A percentile compares a stretch with the other conserved stretches of the same genome.
phyloP scores from a whole-genome alignment of 2,329 filamentous ascomycete species.

The Nannizziopsis arthrosporioides region DNA sequence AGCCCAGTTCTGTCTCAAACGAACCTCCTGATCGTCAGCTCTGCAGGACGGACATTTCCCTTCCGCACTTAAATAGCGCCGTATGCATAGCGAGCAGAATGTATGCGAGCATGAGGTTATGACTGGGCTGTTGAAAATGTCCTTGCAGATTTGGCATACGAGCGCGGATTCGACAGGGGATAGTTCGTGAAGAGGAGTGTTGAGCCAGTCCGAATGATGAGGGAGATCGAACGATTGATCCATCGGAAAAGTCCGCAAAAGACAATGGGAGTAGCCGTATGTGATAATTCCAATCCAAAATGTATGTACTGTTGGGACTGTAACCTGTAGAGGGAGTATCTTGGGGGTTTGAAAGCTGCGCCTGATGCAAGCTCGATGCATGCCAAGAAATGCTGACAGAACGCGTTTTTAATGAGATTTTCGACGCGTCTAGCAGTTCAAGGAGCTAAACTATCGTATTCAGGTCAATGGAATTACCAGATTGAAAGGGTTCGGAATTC shows the following conservation, averaged over 20 bases:
- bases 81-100: constrained; percentile 93
- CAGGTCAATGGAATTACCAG: neutral
- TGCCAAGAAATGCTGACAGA: constrained; percentile 10
- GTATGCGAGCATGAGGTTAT: constrained; percentile 91
- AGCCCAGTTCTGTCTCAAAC: constrained; percentile 71
- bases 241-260: constrained; percentile 19
- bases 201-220: constrained; percentile 40
- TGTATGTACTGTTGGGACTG: too few species aligned
- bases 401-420: constrained; percentile 12
- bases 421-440: constrained; percentile 22
- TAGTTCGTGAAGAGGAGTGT: constrained; percentile 35
- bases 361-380: neutral
- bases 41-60: constrained; percentile 83
- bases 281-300: neutral
- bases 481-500: neutral
- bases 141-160: constrained; percentile 95
- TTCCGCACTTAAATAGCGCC: constrained; percentile 67
- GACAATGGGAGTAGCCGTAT: constrained; percentile 23
- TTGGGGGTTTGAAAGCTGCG: too few species aligned
- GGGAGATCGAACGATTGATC: constrained; percentile 29
- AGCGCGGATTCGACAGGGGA: constrained; percentile 62
- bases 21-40: constrained; percentile 65
- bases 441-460: neutral
- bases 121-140: constrained; percentile 90
- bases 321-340: too few species aligned